These are phyloP conservation scores for Dicorynia guianensis DNA, from an alignment of 306 rosid species.

Conservation along the genomic window DNA sequence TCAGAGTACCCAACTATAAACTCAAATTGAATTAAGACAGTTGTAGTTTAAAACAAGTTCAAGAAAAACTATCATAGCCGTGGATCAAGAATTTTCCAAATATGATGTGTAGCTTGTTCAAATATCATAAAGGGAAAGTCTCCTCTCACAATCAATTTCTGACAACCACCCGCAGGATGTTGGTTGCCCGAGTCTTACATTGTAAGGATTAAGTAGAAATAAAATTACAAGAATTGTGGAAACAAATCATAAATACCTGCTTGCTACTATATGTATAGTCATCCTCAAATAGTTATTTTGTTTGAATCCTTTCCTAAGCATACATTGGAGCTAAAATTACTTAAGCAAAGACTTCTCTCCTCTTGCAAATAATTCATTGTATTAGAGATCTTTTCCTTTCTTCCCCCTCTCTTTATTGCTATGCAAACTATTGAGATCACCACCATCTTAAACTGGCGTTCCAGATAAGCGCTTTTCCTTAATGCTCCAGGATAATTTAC, in stretches of 20 bases:
- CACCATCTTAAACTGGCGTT: conserved; percentile 27
- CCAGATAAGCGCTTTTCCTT: conserved; percentile 14
- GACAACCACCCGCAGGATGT: no score
- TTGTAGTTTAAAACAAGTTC: no score
- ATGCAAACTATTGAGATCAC: neutral
- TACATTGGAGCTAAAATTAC: neutral
- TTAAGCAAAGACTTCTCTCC: neutral
- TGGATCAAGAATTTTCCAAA: neutral
- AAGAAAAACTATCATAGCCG: neutral
- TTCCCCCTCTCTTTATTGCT: neutral
- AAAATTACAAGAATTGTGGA: no score
- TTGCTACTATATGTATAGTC: neutral
- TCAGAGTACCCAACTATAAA: no score
- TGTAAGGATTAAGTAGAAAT: no score
- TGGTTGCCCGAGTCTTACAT: no score
- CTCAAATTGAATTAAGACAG: no score
- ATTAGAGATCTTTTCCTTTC: neutral
- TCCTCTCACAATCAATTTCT: no score
- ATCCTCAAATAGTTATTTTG: neutral
- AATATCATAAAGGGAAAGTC: neutral
- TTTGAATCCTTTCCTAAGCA: neutral
- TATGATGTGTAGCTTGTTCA: neutral
- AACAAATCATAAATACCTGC: neutral
- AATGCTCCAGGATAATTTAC: conserved; percentile 21
- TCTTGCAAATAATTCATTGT: conserved; percentile 6